Percentiles rank a stretch among this genome's conserved stretches.
These are phyloP conservation scores for Peronosclerospora sorghi DNA, from an alignment of 352 stramenopile species.

Conservation along the genomic window DNA sequence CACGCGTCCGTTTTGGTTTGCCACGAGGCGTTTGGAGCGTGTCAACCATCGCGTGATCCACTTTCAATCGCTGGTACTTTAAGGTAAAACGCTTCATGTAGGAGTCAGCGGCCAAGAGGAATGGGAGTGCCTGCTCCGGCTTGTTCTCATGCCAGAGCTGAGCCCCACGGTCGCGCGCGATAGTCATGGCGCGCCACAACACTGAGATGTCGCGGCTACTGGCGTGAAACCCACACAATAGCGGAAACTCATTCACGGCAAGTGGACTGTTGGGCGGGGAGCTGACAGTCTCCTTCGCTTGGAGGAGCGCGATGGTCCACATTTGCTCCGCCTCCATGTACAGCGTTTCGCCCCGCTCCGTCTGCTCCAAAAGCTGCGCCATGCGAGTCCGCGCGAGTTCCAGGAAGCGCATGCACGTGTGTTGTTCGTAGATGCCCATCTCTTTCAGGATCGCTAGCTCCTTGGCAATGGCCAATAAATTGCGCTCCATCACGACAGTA, in stretches of 20 bases:
- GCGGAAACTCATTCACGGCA: constrained; percentile 43
- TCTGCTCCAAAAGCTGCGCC: constrained; percentile 46
- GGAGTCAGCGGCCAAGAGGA: constrained; percentile 69
- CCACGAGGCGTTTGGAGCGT: constrained; percentile 27
- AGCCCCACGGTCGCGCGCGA: constrained; percentile 62
- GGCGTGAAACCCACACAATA: constrained; percentile 51
- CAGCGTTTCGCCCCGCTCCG: constrained; percentile 46
- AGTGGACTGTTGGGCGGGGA: constrained; percentile 27
- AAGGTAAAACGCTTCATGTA: constrained; percentile 86
- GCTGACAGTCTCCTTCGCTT: constrained; percentile 37
- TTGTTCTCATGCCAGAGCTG: constrained; percentile 84
- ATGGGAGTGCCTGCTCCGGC: constrained; percentile 63
- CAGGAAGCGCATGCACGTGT: constrained; percentile 70
- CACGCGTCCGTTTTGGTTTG: constrained; percentile 19
- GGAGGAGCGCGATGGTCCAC: constrained; percentile 68
- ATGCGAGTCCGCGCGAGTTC: constrained; percentile 59
- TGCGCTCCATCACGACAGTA: constrained; percentile 78
- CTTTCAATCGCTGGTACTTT: constrained; percentile 79
- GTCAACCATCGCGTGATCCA: constrained; percentile 76
- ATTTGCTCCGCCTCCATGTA: constrained; percentile 56
- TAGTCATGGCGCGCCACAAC: constrained; percentile 74
- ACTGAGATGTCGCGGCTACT: constrained; percentile 62
- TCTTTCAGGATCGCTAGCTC: constrained; percentile 69
- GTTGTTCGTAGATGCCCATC: constrained; percentile 62
- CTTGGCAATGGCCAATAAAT: constrained; percentile 72